These are phyloP conservation scores for Calonectria montana DNA, from an alignment of 2,329 filamentous ascomycete species.

Conservation along the genomic window DNA sequence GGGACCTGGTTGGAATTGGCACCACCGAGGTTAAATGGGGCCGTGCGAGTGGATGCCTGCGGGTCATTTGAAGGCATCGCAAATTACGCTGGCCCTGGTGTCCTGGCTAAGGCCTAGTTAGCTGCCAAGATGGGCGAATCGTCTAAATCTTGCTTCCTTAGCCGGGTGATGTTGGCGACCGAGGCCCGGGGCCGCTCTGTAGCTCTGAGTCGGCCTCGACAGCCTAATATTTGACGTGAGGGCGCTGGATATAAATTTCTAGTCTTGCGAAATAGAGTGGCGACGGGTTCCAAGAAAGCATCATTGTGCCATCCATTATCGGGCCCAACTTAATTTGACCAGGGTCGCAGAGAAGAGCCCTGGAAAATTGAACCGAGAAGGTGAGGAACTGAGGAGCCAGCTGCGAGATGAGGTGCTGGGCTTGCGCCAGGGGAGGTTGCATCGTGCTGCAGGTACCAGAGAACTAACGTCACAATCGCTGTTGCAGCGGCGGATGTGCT, in stretches of 20 bases:
- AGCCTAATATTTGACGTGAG: not conserved
- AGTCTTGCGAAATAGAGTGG: not conserved
- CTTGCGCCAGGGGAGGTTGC: constrained; percentile 28
- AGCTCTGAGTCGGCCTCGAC: not conserved
- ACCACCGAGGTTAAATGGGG: constrained; percentile 10
- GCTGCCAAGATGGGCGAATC: constrained; percentile 9
- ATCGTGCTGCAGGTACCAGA: constrained; percentile 40
- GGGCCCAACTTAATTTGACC: not conserved
- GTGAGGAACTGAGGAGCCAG: not conserved
- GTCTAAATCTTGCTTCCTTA: not conserved
- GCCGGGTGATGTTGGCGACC: not conserved
- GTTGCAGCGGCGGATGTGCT: not conserved
- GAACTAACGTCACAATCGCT: constrained; percentile 14
- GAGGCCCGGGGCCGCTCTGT: not conserved
- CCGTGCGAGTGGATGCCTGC: constrained; percentile 34
- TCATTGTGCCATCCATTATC: not conserved
- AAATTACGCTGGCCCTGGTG: constrained; percentile 39
- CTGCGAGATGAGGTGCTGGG: constrained; percentile 7
- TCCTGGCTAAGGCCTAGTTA: constrained; percentile 3
- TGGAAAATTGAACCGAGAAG: constrained; percentile 1
- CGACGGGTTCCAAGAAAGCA: not conserved
- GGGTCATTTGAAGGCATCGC: constrained; percentile 32
- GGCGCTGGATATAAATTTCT: constrained; percentile 23
- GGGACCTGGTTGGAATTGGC: constrained; percentile 10
- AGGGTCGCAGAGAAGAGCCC: not conserved